A percentile compares a stretch with the other conserved stretches of the same genome.
These are phyloP conservation scores for Verticillium klebahnii DNA, from an alignment of 2,329 filamentous ascomycete species.

Conservation along the genomic window DNA sequence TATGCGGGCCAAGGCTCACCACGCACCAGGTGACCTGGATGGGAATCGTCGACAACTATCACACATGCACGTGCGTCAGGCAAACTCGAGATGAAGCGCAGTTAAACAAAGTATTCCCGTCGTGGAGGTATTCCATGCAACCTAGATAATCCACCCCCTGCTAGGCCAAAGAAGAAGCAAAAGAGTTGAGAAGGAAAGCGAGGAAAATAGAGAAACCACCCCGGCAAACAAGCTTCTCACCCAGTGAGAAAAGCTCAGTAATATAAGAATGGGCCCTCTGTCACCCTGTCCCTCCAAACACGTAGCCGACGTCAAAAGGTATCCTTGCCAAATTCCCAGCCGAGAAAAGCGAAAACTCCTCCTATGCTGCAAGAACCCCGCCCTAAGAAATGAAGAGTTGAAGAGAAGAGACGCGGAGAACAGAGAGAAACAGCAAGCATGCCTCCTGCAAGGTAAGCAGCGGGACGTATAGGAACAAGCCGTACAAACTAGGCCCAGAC, in stretches of 20 bases:
- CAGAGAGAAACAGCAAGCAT: neutral
- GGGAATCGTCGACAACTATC: neutral
- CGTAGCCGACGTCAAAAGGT: conserved; percentile 2
- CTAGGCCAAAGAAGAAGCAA: conserved; percentile 7
- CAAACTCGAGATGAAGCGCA: neutral
- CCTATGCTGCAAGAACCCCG: conserved; percentile 1
- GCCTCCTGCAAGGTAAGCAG: neutral
- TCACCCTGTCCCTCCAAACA: neutral
- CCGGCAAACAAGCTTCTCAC: conserved; percentile 1
- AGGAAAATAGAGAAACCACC: conserved; percentile 1
- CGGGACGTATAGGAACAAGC: neutral
- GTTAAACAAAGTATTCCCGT: neutral
- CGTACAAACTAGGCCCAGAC: neutral
- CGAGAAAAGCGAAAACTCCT: conserved; percentile 2
- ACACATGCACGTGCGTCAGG: neutral
- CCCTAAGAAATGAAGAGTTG: conserved; percentile 1
- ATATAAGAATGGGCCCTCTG: neutral
- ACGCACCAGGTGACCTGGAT: too few species aligned
- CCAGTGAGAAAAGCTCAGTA: neutral
- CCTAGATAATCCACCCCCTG: neutral
- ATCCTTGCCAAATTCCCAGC: conserved; percentile 1
- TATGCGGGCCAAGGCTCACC: neutral
- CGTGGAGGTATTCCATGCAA: conserved; percentile 10
- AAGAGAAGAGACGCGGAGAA: neutral
- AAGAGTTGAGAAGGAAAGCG: conserved; percentile 7